A percentile compares a stretch with the other conserved stretches of the same genome.
Conservation (phyloP, 2,329 filamentous ascomycete species). For the Colletotrichum melonis region DNA sequence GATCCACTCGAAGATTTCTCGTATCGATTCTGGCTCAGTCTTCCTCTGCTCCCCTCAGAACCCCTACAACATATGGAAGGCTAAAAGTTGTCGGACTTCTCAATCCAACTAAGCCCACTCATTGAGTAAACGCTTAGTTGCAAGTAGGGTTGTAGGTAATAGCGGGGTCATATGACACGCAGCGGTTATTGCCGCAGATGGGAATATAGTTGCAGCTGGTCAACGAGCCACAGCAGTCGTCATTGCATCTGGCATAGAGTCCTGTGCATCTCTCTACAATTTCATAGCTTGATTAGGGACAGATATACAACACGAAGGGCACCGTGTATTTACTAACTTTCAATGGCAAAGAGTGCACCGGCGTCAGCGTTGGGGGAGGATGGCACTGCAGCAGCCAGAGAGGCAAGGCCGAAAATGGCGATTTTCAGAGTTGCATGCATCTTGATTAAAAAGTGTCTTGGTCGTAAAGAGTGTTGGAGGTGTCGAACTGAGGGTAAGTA, state of each 20-base stretch:
- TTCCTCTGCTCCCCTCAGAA: too few relatives aligned
- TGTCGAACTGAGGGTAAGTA: neutral
- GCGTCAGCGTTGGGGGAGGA: neutral
- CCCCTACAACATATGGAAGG: too few relatives aligned
- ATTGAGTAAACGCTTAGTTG: neutral
- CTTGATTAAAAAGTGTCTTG: neutral
- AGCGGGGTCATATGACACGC: constrained; percentile 8
- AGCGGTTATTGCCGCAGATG: neutral
- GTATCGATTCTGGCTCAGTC: too few relatives aligned
- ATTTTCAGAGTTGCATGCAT: constrained; percentile 3
- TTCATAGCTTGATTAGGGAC: neutral
- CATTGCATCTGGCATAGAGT: constrained; percentile 1
- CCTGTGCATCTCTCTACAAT: constrained; percentile 1
- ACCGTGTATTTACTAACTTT: neutral
- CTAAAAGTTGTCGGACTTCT: too few relatives aligned
- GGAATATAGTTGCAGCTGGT: constrained; percentile 10
- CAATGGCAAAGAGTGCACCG: constrained; percentile 2
- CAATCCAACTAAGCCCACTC: neutral
- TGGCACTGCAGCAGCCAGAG: neutral
- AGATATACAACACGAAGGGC: neutral
- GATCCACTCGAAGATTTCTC: too few relatives aligned
- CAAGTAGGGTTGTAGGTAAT: constrained; percentile 10
- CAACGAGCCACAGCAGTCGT: constrained; percentile 5
- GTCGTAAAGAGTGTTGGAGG: neutral
- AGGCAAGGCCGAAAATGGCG: neutral